A percentile compares a stretch with the other conserved stretches of the same genome.
phyloP scores from a whole-genome alignment of 2,329 filamentous ascomycete species.

The Chrysoporthe deuterocubensis region DNA sequence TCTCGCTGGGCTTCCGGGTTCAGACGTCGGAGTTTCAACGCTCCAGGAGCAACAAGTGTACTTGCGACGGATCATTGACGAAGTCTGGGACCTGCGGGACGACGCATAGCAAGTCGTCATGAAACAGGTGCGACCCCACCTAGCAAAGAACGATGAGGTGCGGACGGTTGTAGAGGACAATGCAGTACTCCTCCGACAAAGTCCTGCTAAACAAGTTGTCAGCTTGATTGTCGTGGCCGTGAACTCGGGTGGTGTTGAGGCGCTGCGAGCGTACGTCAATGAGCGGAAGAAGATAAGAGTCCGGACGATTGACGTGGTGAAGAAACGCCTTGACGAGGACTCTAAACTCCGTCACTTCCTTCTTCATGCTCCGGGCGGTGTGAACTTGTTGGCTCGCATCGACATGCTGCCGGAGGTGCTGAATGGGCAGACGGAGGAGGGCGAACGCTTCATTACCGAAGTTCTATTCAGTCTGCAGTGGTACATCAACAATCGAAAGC shows the following conservation, averaged over 20 bases:
- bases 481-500: not conserved
- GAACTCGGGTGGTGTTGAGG: not conserved
- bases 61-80: not conserved
- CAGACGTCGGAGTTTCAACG: not conserved
- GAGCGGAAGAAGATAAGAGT: not conserved
- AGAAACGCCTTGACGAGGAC: not conserved
- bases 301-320: not conserved
- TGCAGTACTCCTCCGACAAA: not conserved
- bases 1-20: not conserved
- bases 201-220: not conserved
- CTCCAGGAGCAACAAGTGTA: not conserved
- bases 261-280: not conserved
- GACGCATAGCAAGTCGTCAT: conserved; percentile 1
- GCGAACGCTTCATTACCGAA: not conserved
- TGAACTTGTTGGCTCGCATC: not conserved
- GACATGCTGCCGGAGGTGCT: not conserved
- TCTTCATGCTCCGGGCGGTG: not conserved
- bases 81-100: not conserved
- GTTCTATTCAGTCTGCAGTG: not conserved
- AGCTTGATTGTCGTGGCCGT: not conserved
- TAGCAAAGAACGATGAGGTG: not conserved
- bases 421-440: conserved; percentile 1
- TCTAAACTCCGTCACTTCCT: not conserved
- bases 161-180: not conserved
- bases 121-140: not conserved